phyloP scores from a whole-genome alignment of 176 grass and related monocot genomes.

The Carex pumila region DNA sequence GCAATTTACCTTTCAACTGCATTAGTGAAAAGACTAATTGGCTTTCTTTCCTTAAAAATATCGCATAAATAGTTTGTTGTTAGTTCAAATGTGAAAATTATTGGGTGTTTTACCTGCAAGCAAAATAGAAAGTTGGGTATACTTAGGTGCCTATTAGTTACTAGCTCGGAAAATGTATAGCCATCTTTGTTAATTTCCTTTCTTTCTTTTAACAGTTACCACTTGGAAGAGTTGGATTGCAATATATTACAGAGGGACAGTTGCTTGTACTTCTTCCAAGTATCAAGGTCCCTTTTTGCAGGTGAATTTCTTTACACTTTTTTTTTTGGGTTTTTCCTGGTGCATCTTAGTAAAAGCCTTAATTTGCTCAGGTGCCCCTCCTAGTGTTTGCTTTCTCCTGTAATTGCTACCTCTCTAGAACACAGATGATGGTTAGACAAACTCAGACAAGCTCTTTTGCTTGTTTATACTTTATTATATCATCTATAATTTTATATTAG shows the following conservation, averaged over 20 bases:
- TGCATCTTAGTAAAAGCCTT: neutral
- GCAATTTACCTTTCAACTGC: neutral
- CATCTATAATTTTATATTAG: neutral
- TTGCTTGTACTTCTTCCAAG: conserved; percentile 55
- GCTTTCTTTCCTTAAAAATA: neutral
- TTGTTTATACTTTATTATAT: neutral
- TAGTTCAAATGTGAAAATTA: neutral
- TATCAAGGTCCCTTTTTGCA: conserved; percentile 68
- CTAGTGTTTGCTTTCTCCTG: neutral
- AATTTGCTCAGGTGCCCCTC: neutral
- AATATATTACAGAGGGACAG: conserved; percentile 58
- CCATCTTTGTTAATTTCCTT: neutral
- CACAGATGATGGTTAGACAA: neutral
- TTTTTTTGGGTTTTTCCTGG: conserved; percentile 20
- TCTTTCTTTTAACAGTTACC: conserved; percentile 39
- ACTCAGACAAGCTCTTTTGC: neutral
- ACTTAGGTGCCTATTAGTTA: neutral
- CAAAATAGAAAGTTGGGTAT: neutral
- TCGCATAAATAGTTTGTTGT: neutral
- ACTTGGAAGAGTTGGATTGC: conserved; percentile 53
- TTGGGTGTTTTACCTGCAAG: neutral
- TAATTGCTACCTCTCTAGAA: neutral
- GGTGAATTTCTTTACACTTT: conserved; percentile 40
- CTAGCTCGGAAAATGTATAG: neutral
- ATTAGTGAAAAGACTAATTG: neutral